phyloP scores from a whole-genome alignment of 2,329 filamentous ascomycete genomes.

The Venturia pyrina region DNA sequence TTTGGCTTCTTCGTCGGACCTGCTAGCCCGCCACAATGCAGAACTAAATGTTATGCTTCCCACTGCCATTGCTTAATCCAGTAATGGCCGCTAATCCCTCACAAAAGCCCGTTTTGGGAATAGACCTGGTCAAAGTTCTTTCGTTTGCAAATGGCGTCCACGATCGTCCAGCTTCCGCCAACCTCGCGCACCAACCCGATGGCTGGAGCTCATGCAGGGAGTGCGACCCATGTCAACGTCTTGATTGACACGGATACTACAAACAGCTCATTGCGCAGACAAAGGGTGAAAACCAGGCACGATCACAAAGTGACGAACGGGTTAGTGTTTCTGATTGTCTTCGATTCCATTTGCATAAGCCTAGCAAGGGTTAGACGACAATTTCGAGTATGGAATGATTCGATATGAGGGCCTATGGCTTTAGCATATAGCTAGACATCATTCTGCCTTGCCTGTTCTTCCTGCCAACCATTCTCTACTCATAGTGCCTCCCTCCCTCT shows the following conservation, averaged over 20 bases:
- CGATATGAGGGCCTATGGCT: background rate
- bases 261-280: slow-evolving; percentile 1
- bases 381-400: slow-evolving; percentile 7
- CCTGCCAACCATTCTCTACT: background rate
- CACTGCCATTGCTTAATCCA: background rate
- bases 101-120: background rate
- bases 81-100: background rate
- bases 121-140: background rate
- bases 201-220: slow-evolving; percentile 4
- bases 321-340: background rate
- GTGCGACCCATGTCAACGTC: background rate
- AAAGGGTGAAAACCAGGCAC: slow-evolving; percentile 2
- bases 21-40: background rate
- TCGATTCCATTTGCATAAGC: slow-evolving; percentile 4
- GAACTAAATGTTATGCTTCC: background rate
- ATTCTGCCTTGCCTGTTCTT: background rate
- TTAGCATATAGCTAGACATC: background rate
- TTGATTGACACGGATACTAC: background rate
- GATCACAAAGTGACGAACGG: slow-evolving; percentile 4
- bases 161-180: slow-evolving; percentile 4
- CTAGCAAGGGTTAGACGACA: slow-evolving; percentile 1
- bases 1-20: background rate
- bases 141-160: slow-evolving; percentile 1
- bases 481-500: background rate
- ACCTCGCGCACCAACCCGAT: slow-evolving; percentile 5